phyloP scores from a whole-genome alignment of 1,284 basidiomycete genomes.

The Heterobasidion occidentale region DNA sequence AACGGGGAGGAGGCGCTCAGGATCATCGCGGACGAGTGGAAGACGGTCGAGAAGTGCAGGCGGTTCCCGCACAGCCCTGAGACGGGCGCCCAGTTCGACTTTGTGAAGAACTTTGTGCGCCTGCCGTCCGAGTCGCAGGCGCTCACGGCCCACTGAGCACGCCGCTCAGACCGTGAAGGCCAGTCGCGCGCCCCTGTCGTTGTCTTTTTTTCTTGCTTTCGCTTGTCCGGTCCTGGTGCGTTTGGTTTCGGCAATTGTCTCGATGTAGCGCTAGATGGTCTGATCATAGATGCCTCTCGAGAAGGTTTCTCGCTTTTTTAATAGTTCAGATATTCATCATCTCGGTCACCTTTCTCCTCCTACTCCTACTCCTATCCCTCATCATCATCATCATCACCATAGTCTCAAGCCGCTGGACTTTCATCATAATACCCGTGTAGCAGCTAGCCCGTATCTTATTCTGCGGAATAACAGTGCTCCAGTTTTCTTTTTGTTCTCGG shows the following conservation, averaged over 20 bases:
- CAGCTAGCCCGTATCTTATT: background rate
- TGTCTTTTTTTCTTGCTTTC: background rate
- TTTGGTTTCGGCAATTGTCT: background rate
- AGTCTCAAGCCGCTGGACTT: background rate
- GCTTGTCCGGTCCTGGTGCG: background rate
- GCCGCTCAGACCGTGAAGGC: background rate
- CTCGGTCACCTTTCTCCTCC: background rate
- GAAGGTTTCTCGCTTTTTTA: background rate
- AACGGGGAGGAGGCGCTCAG: conserved; percentile 56
- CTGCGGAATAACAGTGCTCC: background rate
- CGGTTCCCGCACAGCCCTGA: conserved; percentile 71
- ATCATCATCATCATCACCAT: background rate
- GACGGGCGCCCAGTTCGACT: conserved; percentile 69
- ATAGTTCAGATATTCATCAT: background rate
- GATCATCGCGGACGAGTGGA: conserved; percentile 62
- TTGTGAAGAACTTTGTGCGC: conserved; percentile 44
- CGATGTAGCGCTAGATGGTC: background rate
- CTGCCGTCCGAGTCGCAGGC: background rate
- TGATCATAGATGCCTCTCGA: background rate
- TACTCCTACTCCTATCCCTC: background rate
- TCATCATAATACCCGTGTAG: background rate
- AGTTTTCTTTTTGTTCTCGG: background rate
- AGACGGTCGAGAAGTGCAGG: conserved; percentile 65
- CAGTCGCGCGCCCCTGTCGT: background rate
- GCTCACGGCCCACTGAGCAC: background rate